Percentiles rank a stretch among this genome's conserved stretches.
Conservation (phyloP, 768 basidiomycete species). For the Serendipita indica region DNA sequence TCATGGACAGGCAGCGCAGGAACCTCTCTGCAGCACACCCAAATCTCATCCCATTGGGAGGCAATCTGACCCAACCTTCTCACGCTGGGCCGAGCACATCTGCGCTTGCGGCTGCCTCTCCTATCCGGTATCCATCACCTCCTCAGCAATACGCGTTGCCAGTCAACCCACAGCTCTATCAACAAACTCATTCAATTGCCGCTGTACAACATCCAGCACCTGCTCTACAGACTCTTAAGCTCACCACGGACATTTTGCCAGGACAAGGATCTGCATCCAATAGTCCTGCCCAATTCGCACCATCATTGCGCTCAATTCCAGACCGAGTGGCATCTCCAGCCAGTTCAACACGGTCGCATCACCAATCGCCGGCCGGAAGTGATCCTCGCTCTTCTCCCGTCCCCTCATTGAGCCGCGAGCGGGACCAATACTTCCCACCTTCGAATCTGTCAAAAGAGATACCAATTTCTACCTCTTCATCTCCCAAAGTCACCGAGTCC, state of each 20-base stretch:
- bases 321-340: background rate
- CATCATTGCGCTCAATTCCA: background rate
- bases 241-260: background rate
- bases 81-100: background rate
- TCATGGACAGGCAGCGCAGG: background rate
- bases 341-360: background rate
- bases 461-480: background rate
- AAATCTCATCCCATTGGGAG: background rate
- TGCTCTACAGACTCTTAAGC: background rate
- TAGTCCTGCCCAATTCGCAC: background rate
- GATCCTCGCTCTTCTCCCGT: constrained; percentile 5
- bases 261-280: background rate
- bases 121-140: constrained; percentile 5
- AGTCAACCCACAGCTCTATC: background rate
- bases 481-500: background rate
- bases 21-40: background rate
- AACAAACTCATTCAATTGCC: background rate
- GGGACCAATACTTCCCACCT: background rate
- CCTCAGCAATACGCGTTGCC: background rate
- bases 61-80: background rate
- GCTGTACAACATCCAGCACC: background rate
- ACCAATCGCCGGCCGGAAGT: background rate
- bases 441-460: constrained; percentile 1
- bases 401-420: background rate
- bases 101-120: too few species aligned